Base-by-base conservation (phyloP, 129 eudicot species). In the Ambrosia trifida region DNA sequence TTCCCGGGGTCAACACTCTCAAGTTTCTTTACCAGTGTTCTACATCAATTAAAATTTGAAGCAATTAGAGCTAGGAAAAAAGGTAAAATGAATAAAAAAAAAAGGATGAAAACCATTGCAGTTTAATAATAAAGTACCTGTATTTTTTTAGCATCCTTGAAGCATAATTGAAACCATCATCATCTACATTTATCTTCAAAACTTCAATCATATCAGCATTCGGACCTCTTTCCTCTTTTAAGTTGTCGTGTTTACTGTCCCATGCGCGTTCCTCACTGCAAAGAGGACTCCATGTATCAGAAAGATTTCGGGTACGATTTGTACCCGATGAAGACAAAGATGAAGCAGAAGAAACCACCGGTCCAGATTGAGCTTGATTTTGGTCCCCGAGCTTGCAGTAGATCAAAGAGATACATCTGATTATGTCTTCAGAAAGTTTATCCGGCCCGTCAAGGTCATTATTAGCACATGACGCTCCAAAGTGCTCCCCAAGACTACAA, bases 211-310 rank as follows among this genome's bases (percentile, higher is more conserved):
- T 85, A 19, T 70, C 66, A 67, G 83, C 79, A 77, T 83, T 78
- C 16, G 88, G 88, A n/a, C 84, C 79, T 47, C 66, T 75, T 57
- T 83, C 84, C 64, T 80, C 88, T 81, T 82, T 82, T 12, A 66
- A 73, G 24, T 75, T 82, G 36, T 69, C 77, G 35, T 71, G 45
- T 74, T 81, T 87, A 63, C 50, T 12, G 46, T 73, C 72, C 65
- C 76, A 80, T 36, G 66, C 47, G 41, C 73, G 78, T 68, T 85
- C 87, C 20, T 82, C 90, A 40, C 68, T 91, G 44, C 79, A 81
- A 61, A 72, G 87, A 41, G 95, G 95, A 69, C 97, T 90, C 95
- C 95, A 91, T 2, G 85, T 85, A 47, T 88, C 91, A 11, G 95
- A 90, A 64, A 85, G 40, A 79, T 90, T 85, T 79, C 77, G 79